Percentiles rank a stretch among this genome's conserved stretches.
phyloP scores from a whole-genome alignment of 306 rosid genomes.

The Trifolium subterraneum region DNA sequence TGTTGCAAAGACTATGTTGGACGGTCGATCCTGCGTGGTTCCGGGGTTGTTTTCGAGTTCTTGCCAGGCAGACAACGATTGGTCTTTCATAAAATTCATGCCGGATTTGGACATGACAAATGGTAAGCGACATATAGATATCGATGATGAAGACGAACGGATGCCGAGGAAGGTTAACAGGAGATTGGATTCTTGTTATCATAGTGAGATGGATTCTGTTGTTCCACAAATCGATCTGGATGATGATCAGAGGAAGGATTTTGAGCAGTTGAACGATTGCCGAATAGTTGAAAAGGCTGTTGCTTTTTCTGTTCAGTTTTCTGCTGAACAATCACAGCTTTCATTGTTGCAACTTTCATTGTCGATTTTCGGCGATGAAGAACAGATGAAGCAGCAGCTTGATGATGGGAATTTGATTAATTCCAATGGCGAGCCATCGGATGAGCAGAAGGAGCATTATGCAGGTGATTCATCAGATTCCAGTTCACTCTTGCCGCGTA shows the following conservation, averaged over 20 bases:
- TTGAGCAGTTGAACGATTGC: slow-evolving; percentile 22
- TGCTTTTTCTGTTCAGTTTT: slow-evolving; percentile 26
- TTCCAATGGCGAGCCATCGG: slow-evolving; percentile 41
- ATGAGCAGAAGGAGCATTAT: slow-evolving; percentile 38
- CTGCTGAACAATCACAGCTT: slow-evolving; percentile 18
- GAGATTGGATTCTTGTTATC: slow-evolving; percentile 48
- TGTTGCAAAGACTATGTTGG: slow-evolving; percentile 67
- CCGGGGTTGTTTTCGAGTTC: slow-evolving; percentile 77
- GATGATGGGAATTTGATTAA: slow-evolving; percentile 7
- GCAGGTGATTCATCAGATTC: slow-evolving; percentile 64
- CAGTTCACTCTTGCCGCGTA: slow-evolving; percentile 54
- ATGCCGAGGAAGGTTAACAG: slow-evolving; percentile 55
- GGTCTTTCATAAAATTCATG: slow-evolving; percentile 67
- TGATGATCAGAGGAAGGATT: neutral
- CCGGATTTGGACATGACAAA: slow-evolving; percentile 54
- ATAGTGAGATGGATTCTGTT: slow-evolving; percentile 45
- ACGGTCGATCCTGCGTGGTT: slow-evolving; percentile 68
- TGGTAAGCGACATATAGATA: slow-evolving; percentile 63
- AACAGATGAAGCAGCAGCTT: slow-evolving; percentile 1
- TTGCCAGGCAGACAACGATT: slow-evolving; percentile 65
- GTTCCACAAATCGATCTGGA: slow-evolving; percentile 48
- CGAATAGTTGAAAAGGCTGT: slow-evolving; percentile 17
- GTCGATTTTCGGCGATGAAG: slow-evolving; percentile 20
- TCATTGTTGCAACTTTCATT: neutral
- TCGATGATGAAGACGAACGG: slow-evolving; percentile 47